Evolutionary conservation across 176 grass and related monocot species (phyloP).

Genomic region (Aechmea fasciata): DNA sequence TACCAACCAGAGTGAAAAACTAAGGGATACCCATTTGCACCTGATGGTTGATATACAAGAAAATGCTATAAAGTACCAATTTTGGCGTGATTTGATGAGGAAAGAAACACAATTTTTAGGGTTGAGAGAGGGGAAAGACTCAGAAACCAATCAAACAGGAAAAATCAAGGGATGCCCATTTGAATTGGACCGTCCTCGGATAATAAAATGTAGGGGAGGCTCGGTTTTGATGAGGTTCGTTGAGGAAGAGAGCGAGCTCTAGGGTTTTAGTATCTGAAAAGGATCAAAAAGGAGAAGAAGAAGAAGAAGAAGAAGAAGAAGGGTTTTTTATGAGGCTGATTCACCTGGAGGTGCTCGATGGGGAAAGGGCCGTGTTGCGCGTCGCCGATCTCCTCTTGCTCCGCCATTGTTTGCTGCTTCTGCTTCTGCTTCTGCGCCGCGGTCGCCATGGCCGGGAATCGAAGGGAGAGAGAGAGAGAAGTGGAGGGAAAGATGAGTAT

Average conservation of each 20-base stretch:
- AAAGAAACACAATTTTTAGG: slow-evolving; percentile 3
- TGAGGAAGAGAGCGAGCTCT: slow-evolving; percentile 2
- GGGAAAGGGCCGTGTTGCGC: slow-evolving; percentile 22
- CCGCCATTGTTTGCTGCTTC: slow-evolving; percentile 1
- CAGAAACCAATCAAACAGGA: slow-evolving; percentile 13
- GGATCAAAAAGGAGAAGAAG: background rate
- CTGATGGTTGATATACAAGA: too few species aligned
- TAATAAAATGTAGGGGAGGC: slow-evolving; percentile 15
- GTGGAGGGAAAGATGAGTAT: background rate
- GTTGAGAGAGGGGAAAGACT: slow-evolving; percentile 1
- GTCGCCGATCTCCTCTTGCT: slow-evolving; percentile 10
- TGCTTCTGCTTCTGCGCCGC: slow-evolving; percentile 17
- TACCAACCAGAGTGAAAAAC: too few species aligned
- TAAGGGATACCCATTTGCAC: too few species aligned
- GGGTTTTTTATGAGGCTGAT: background rate
- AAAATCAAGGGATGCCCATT: slow-evolving; percentile 13
- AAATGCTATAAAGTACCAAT: too few species aligned
- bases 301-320: background rate
- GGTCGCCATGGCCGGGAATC: background rate
- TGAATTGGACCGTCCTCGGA: background rate
- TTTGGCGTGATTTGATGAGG: too few species aligned
- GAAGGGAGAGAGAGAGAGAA: background rate
- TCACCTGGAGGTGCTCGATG: slow-evolving; percentile 49
- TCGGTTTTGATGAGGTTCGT: slow-evolving; percentile 8
- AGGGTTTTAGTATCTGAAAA: slow-evolving; percentile 27